Base-by-base conservation (phyloP, 2,329 filamentous ascomycete species). In the Ascochyta pisi region DNA sequence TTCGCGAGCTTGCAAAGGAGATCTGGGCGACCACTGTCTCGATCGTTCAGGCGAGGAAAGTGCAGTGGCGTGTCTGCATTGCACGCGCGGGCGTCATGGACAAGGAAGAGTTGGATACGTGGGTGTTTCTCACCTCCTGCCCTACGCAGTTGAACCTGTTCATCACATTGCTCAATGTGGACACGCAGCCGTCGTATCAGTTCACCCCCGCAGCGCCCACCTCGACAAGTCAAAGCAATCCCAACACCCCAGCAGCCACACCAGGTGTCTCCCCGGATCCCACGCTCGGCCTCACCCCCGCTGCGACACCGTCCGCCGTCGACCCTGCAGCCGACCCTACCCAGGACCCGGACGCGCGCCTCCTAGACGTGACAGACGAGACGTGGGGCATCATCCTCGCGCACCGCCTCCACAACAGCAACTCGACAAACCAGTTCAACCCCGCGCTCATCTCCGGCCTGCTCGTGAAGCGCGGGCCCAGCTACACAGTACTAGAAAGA, bases 1-100 rank as follows among this genome's bases (percentile, higher is more conserved):
- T 92, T 58, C 79, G 79, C 13, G 86, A 90, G 22, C 79, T 92
- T n/a, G 85, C 86, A 1, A 82, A 84, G 43, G 90, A 93, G 66
- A 89, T 95, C 3, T 94, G 91, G 90, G 84, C 87, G 51, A 89
- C 87, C 1, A 94, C 91, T 0, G 78, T 89, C 27, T 88, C 89
- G n/a, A 83, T 94, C 29, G 85, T 92, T 31, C 84, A 87, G 0
- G 80, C 81, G 15, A 86, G 87, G 73, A 88, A 86, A 65, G 86
- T 93, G 0, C 86, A 88, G 53, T 94, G 91, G 90, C 86, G 90
- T 15, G 78, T 95, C 10, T 86, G 92, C 57, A 83, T 96, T 57
- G 86, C 89, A 31, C 90, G 90, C 73, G 86, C 85, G 43, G 87
- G 88, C 2, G 77, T 83, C 3, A 89, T 92, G 83, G 85, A 89